Conservation (phyloP, 202 grass and related monocot species). For the Eragrostis tef region DNA sequence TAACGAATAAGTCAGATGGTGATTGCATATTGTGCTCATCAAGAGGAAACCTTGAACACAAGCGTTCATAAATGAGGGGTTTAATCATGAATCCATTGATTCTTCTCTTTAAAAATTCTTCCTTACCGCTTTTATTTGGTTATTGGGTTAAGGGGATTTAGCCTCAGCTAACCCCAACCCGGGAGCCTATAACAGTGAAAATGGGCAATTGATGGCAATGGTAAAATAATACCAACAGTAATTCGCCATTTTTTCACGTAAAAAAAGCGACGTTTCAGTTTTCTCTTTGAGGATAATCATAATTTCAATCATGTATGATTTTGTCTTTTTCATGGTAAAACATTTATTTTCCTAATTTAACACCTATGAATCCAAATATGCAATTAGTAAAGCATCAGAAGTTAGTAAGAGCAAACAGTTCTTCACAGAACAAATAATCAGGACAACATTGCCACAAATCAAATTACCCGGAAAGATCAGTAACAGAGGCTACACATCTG, state of each 20-base stretch:
- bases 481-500: slow-evolving; percentile 14
- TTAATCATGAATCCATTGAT: background rate
- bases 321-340: background rate
- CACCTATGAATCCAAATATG: background rate
- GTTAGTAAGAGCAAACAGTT: background rate
- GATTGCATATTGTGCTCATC: slow-evolving; percentile 33
- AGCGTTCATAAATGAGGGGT: background rate
- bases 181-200: slow-evolving; percentile 4
- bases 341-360: slow-evolving; percentile 17
- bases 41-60: slow-evolving; percentile 28
- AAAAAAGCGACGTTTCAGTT: background rate
- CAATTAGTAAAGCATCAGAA: slow-evolving; percentile 3
- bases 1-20: background rate
- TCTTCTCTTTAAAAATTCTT: background rate
- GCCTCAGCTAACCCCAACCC: background rate
- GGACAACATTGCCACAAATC: background rate
- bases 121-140: background rate
- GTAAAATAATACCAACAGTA: background rate
- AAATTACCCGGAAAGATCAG: slow-evolving; percentile 3
- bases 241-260: too few relatives aligned
- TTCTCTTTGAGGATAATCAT: slow-evolving; percentile 4
- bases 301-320: background rate
- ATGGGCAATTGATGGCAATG: background rate
- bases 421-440: slow-evolving; percentile 24
- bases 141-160: background rate